Percentiles rank a stretch among this genome's conserved stretches.
These are phyloP conservation scores for Boletus tomentosulus DNA, from an alignment of 768 basidiomycete species.

Conservation along the genomic window DNA sequence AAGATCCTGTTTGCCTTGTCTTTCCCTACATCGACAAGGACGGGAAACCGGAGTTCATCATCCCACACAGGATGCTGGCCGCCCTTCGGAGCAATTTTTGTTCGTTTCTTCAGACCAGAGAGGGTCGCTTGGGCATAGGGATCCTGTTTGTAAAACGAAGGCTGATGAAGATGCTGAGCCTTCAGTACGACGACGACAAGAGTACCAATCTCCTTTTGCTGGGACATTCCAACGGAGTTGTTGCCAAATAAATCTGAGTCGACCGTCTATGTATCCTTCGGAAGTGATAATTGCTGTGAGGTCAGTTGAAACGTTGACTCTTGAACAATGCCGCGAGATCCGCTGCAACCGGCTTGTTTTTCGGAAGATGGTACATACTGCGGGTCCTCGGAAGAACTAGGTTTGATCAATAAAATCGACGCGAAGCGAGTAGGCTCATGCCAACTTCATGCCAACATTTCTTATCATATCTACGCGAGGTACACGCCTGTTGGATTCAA, in stretches of 20 bases:
- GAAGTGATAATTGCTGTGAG: too few species aligned
- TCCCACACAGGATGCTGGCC: slow-evolving; percentile 96
- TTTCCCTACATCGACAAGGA: slow-evolving; percentile 58
- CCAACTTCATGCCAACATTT: not conserved
- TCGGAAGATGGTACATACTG: too few species aligned
- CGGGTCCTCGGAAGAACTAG: too few species aligned
- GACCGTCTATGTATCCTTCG: too few species aligned
- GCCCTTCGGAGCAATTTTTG: slow-evolving; percentile 73
- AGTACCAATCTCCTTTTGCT: slow-evolving; percentile 62
- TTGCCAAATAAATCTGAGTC: not conserved
- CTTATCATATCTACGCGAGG: not conserved
- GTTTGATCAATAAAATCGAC: too few species aligned
- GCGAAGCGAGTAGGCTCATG: too few species aligned
- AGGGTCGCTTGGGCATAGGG: slow-evolving; percentile 70
- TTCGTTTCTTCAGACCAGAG: slow-evolving; percentile 59
- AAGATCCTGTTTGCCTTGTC: slow-evolving; percentile 46
- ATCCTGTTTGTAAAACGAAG: slow-evolving; percentile 88
- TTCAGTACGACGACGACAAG: slow-evolving; percentile 83
- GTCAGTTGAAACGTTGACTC: not conserved
- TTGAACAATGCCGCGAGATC: not conserved
- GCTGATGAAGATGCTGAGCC: slow-evolving; percentile 80
- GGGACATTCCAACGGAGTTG: slow-evolving; percentile 17
- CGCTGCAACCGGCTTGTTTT: too few species aligned
- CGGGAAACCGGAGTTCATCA: slow-evolving; percentile 74
- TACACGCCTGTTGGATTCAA: not conserved